Evolutionary conservation across 495 filamentous ascomycete genomes (phyloP).

Genomic region (Xylona heveae): DNA sequence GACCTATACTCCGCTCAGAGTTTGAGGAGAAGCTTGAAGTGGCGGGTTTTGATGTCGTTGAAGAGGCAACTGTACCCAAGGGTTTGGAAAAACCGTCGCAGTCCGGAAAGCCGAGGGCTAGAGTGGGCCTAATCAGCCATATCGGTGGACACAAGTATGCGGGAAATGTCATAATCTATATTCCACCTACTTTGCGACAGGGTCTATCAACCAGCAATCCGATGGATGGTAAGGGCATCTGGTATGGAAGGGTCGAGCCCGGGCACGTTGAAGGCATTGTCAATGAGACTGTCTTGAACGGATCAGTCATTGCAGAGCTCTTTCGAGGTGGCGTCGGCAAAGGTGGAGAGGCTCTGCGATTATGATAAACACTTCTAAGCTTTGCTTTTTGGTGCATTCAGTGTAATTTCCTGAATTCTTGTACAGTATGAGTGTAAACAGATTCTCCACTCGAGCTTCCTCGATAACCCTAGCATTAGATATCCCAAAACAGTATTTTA

Average conservation of each 20-base stretch:
- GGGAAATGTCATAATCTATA: slow-evolving; percentile 80
- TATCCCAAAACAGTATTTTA: too few species aligned
- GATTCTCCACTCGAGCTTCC: too few species aligned
- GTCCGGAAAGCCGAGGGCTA: slow-evolving; percentile 14
- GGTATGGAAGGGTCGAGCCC: slow-evolving; percentile 83
- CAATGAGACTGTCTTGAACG: slow-evolving; percentile 51
- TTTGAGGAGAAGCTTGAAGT: slow-evolving; percentile 32
- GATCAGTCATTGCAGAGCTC: slow-evolving; percentile 53
- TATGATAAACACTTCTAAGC: slow-evolving; percentile 2
- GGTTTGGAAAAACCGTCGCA: slow-evolving; percentile 14
- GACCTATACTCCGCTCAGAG: slow-evolving; percentile 44
- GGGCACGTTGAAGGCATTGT: slow-evolving; percentile 74
- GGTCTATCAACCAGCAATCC: slow-evolving; percentile 11
- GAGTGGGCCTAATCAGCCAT: slow-evolving; percentile 65
- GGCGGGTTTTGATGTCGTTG: slow-evolving; percentile 13
- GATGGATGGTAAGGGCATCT: slow-evolving; percentile 65
- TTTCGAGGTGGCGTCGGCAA: slow-evolving; percentile 40
- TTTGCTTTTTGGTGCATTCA: too few species aligned
- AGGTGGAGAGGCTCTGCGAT: slow-evolving; percentile 9
- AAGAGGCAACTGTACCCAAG: slow-evolving; percentile 6
- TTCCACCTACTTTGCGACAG: slow-evolving; percentile 34
- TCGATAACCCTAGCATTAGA: too few species aligned
- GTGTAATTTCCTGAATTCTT: too few species aligned
- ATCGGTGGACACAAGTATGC: slow-evolving; percentile 87
- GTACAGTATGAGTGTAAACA: too few species aligned